Percentiles rank a stretch among this genome's conserved stretches.
These are phyloP conservation scores for Boletus vermiculosoides DNA, from an alignment of 768 basidiomycete species.

Conservation along the genomic window DNA sequence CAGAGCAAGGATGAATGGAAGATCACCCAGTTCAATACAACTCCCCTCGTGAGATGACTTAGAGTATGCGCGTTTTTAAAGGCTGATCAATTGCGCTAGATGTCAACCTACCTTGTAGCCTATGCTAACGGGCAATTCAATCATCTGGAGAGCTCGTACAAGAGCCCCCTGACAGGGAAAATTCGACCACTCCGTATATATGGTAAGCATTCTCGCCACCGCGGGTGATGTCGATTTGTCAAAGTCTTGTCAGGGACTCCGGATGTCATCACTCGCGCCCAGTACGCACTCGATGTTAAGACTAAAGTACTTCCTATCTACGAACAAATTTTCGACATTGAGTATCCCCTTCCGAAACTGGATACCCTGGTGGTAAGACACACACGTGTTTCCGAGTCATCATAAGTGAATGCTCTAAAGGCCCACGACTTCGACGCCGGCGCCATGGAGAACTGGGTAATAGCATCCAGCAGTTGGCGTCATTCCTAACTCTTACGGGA, in stretches of 20 bases:
- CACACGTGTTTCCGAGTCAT: neutral
- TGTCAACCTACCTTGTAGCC: conserved; percentile 90
- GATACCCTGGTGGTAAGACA: conserved; percentile 79
- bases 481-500: conserved; percentile 2
- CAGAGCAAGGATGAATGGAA: conserved; percentile 59
- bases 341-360: conserved; percentile 90
- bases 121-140: conserved; percentile 81
- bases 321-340: conserved; percentile 89
- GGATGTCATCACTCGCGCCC: conserved; percentile 79
- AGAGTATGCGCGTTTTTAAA: neutral
- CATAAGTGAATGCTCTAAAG: conserved; percentile 27
- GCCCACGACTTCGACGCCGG: conserved; percentile 89
- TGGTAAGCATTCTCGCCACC: conserved; percentile 41
- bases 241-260: conserved; percentile 55
- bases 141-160: conserved; percentile 71
- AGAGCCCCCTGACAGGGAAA: conserved; percentile 76
- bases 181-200: conserved; percentile 83
- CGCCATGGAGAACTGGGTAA: conserved; percentile 90
- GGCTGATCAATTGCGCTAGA: conserved; percentile 30
- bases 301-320: conserved; percentile 81
- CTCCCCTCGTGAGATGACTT: conserved; percentile 55
- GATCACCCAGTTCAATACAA: conserved; percentile 74
- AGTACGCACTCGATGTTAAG: conserved; percentile 88
- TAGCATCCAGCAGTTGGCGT: neutral
- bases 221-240: neutral